phyloP scores from a whole-genome alignment of 371 early-diverging fungal genomes.

The Thermomucor indicae-seudaticae region DNA sequence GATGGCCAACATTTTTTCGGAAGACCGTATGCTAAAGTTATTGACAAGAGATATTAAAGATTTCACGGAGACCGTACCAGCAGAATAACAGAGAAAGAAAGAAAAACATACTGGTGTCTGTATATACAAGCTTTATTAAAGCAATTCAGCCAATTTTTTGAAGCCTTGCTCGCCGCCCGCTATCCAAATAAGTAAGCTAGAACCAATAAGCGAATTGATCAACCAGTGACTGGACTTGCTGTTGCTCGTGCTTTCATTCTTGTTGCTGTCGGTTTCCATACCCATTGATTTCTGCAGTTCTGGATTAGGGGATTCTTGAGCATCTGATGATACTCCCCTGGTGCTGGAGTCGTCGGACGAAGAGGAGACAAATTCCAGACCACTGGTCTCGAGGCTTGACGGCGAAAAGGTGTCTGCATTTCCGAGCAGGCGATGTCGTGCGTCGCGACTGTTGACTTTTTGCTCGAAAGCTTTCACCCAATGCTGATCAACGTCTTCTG shows the following conservation, averaged over 20 bases:
- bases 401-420: conserved; percentile 2
- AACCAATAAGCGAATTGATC: conserved; percentile 6
- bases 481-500: conserved; percentile 8
- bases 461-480: conserved; percentile 17
- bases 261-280: too few relatives aligned
- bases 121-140: background rate
- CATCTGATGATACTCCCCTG: background rate
- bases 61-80: conserved; percentile 17
- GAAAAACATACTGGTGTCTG: background rate
- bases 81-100: background rate
- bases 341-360: background rate
- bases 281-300: conserved; percentile 1
- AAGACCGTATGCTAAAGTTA: conserved; percentile 19
- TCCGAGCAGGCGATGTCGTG: background rate
- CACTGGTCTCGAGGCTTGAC: background rate
- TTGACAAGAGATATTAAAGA: conserved; percentile 38
- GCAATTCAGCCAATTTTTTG: background rate
- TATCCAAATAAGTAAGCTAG: conserved; percentile 7
- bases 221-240: background rate
- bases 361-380: background rate
- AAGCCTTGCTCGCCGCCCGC: conserved; percentile 6
- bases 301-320: background rate
- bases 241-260: background rate
- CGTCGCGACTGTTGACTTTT: conserved; percentile 1
- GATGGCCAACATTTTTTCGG: conserved; percentile 31